Evolutionary conservation across 2,329 filamentous ascomycete genomes (phyloP).

Genomic region (Colletotrichum ledebouriae): DNA sequence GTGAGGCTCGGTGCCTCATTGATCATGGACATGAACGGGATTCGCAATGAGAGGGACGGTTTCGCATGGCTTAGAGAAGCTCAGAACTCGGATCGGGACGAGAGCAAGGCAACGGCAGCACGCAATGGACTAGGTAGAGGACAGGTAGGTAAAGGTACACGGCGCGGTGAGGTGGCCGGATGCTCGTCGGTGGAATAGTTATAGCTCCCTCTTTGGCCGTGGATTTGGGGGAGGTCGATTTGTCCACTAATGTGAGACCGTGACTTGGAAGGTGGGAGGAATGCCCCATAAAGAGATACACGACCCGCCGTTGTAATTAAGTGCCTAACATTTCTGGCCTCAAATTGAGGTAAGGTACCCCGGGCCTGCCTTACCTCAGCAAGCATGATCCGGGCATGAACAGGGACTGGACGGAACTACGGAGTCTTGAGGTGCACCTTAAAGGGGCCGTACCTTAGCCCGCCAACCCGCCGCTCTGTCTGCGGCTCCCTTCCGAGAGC

Average conservation of each 20-base stretch:
- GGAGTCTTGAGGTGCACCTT: neutral
- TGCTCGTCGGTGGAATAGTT: conserved; percentile 28
- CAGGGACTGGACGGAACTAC: neutral
- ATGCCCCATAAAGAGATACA: conserved; percentile 36
- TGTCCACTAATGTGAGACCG: conserved; percentile 42
- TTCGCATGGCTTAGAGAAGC: conserved; percentile 46
- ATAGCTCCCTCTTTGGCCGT: conserved; percentile 36
- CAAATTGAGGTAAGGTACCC: conserved; percentile 38
- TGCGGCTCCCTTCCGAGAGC: too few species aligned
- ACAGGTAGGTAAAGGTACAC: conserved; percentile 19
- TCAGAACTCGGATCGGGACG: conserved; percentile 22
- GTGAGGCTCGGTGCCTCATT: conserved; percentile 55
- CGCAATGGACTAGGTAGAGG: conserved; percentile 16
- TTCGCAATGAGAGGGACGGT: conserved; percentile 43
- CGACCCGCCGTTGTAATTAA: conserved; percentile 32
- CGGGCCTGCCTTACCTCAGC: conserved; percentile 31
- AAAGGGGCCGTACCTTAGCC: neutral
- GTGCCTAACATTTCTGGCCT: conserved; percentile 39
- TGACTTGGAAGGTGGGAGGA: conserved; percentile 42
- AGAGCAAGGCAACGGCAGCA: conserved; percentile 17
- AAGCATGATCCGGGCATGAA: conserved; percentile 28
- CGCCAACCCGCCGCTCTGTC: neutral
- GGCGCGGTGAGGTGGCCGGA: conserved; percentile 22
- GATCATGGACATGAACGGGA: conserved; percentile 50
- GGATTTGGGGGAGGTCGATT: conserved; percentile 35